Evolutionary conservation across 2,329 filamentous ascomycete species (phyloP).

Genomic region (Aspergillus pseudoterreus): DNA sequence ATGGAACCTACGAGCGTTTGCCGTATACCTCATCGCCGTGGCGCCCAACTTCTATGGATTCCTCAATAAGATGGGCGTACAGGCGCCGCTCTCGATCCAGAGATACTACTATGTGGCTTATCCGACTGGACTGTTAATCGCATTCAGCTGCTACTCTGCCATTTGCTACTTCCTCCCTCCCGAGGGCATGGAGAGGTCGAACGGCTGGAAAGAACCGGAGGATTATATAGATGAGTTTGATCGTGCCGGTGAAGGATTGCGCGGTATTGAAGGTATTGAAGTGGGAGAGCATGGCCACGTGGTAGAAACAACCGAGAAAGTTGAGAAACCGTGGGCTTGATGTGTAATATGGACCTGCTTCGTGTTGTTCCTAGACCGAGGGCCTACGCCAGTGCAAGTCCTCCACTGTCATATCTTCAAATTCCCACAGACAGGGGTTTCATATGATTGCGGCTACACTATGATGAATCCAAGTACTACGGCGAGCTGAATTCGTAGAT

Average conservation of each 20-base stretch:
- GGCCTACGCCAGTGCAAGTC: too few relatives aligned
- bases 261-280: too few relatives aligned
- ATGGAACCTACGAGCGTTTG: conserved; percentile 33
- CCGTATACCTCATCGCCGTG: conserved; percentile 35
- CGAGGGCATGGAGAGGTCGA: conserved; percentile 5
- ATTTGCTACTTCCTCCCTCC: conserved; percentile 7
- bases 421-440: too few relatives aligned
- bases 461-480: too few relatives aligned
- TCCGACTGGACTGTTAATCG: conserved; percentile 46
- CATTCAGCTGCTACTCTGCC: conserved; percentile 15
- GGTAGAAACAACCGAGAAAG: too few relatives aligned
- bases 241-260: not conserved
- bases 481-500: too few relatives aligned
- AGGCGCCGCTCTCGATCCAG: conserved; percentile 24
- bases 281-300: too few relatives aligned
- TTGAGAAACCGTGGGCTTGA: too few relatives aligned
- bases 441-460: too few relatives aligned
- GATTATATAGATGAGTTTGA: conserved; percentile 31
- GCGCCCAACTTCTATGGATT: conserved; percentile 43
- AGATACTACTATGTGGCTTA: conserved; percentile 57
- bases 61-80: conserved; percentile 37
- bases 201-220: conserved; percentile 32
- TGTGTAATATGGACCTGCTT: too few relatives aligned
- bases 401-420: too few relatives aligned
- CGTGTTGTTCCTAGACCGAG: too few relatives aligned